A percentile compares a stretch with the other conserved stretches of the same genome.
These are phyloP conservation scores for Larix kaempferi DNA, from an alignment of 75 land plant genomes.

Conservation along the genomic window DNA sequence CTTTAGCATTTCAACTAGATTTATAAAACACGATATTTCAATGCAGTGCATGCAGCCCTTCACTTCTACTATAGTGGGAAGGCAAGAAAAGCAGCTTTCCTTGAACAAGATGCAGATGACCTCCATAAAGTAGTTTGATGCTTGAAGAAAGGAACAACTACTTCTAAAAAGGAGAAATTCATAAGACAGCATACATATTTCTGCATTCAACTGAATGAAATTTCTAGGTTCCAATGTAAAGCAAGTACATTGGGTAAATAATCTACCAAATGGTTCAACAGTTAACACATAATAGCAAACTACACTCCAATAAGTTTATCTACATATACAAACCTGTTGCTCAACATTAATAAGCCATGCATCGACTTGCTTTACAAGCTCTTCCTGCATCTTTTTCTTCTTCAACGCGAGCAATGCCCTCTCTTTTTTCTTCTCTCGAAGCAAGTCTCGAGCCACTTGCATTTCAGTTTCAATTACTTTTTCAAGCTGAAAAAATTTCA, in stretches of 20 bases:
- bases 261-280: background rate
- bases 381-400: slow-evolving; percentile 96
- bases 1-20: background rate
- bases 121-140: background rate
- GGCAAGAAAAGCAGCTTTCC: background rate
- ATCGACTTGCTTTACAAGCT: slow-evolving; percentile 89
- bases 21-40: background rate
- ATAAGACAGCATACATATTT: background rate
- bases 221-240: background rate
- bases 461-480: slow-evolving; percentile 85
- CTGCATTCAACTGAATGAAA: background rate
- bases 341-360: slow-evolving; percentile 91
- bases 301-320: background rate
- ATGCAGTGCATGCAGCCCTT: background rate
- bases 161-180: background rate
- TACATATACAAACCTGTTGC: slow-evolving; percentile 67
- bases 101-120: background rate
- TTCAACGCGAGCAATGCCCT: slow-evolving; percentile 87
- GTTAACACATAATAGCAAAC: background rate
- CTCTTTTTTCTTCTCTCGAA: slow-evolving; percentile 87
- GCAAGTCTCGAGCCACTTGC: slow-evolving; percentile 82
- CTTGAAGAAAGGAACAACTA: background rate
- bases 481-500: slow-evolving; percentile 60
- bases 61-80: background rate
- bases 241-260: background rate